Percentiles rank a stretch among this genome's conserved stretches.
Conservation (phyloP, 306 rosid genomes). For the Rubus parviflorus region DNA sequence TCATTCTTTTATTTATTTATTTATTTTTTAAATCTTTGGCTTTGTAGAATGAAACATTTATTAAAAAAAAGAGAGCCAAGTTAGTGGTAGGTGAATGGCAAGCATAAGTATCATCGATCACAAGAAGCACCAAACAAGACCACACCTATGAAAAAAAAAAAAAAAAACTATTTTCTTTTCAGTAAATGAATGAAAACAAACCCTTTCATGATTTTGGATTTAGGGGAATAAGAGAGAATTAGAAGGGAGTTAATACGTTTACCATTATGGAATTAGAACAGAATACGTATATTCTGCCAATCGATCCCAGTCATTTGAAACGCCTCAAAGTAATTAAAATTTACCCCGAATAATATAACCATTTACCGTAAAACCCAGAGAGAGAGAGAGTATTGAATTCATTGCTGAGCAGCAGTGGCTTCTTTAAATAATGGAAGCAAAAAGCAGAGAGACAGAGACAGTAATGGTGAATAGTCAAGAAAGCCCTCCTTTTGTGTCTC, state of each 20-base stretch:
- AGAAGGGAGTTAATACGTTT: no score
- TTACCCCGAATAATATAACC: no score
- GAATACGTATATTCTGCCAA: no score
- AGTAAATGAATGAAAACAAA: background rate
- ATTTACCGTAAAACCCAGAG: no score
- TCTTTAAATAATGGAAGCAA: background rate
- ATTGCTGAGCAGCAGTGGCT: background rate
- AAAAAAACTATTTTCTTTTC: background rate
- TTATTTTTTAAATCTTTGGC: background rate
- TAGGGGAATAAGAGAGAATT: no score
- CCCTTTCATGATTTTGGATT: no score
- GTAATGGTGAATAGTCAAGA: background rate
- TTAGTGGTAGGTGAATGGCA: background rate
- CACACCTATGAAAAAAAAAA: background rate
- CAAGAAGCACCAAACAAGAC: background rate
- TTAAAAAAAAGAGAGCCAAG: background rate
- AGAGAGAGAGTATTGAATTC: background rate
- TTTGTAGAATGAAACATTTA: background rate
- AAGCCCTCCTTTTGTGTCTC: background rate
- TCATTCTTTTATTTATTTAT: background rate
- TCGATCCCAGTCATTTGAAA: no score
- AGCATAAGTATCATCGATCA: slow-evolving; percentile 9
- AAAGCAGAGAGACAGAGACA: background rate
- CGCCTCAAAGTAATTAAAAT: no score
- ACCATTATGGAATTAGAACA: no score